These are phyloP conservation scores for Keithomyces neogunnii DNA, from an alignment of 2,329 filamentous ascomycete species.

Conservation along the genomic window DNA sequence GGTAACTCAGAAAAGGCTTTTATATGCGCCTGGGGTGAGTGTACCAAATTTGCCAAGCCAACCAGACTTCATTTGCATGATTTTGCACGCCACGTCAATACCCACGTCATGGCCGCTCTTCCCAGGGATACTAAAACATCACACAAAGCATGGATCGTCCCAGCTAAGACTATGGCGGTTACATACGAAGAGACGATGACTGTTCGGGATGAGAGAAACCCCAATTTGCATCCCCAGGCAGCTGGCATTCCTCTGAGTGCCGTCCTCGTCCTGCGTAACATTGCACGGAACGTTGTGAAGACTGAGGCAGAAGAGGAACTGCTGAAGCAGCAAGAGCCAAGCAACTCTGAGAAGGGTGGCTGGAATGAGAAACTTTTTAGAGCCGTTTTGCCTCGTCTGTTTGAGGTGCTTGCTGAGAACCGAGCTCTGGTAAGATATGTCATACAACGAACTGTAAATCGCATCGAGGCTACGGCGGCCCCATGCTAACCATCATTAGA, in stretches of 20 bases:
- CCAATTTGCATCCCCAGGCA: constrained; percentile 51
- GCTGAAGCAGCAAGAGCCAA: constrained; percentile 36
- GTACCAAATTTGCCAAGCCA: constrained; percentile 44
- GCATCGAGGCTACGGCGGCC: neutral
- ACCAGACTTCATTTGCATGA: constrained; percentile 38
- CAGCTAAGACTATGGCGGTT: constrained; percentile 46
- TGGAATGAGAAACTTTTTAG: constrained; percentile 64
- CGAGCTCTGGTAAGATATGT: constrained; percentile 42
- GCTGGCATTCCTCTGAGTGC: constrained; percentile 73
- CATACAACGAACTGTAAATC: neutral
- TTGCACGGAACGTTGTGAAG: constrained; percentile 60
- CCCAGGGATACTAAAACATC: constrained; percentile 11
- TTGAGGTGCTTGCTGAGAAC: constrained; percentile 64
- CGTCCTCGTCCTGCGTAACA: constrained; percentile 68
- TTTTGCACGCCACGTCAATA: constrained; percentile 58
- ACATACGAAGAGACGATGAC: constrained; percentile 48
- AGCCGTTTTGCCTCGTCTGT: constrained; percentile 54
- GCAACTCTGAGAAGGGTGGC: constrained; percentile 37
- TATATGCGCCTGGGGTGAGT: constrained; percentile 60
- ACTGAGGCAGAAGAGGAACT: constrained; percentile 49
- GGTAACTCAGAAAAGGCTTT: constrained; percentile 44
- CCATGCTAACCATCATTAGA: constrained; percentile 19
- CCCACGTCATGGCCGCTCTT: constrained; percentile 46
- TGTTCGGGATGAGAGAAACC: constrained; percentile 48
- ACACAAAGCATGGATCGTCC: constrained; percentile 37